Evolutionary conservation across 2,329 filamentous ascomycete species (phyloP), one percentile per base, ranked within the genome.

Genomic region (Capronia americana): DNA sequence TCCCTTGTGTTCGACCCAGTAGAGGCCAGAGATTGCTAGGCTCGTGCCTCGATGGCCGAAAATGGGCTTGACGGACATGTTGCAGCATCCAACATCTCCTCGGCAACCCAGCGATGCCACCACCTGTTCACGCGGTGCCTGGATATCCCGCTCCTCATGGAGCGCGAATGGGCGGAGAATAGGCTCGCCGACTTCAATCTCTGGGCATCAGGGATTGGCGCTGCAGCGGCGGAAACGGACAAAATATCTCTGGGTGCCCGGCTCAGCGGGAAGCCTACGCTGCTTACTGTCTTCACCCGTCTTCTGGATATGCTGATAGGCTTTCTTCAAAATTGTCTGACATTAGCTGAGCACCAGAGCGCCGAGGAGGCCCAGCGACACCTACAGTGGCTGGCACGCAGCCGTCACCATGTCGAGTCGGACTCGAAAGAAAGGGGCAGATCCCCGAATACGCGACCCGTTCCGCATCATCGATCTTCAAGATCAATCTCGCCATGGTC

Each of bases 111-210:
- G 23, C 34, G 10, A 60, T 60, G 57, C 20, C 41, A 60, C 12
- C 12, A 32, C 4, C 30, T 55, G 28, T 32, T 55, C 11, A 32
- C 26, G 14, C 24, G 30, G 34, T 55, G 53, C 28, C 28, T 55
- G 12, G 17, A 55, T 20, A 20, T 30, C n/a, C 53, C 24, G 23
- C 26, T 55, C 11, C 53, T 55, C 20, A 60, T 60, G 57, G 57
- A 60, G 57, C 44, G 14, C 38, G 57, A 60, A 23, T 60, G 57
- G 57, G 57, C 57, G 32, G 57, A 60, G 20, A 60, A 60, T 24
- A 60, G 44, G 28, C 57, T 60, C 23, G 57, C 57, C 6, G 38
- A 30, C 20, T 60, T 60, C 44, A 60, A n/a, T 10, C 38, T 60
- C 6, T 60, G 57, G 57, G 57, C 41, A 14, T 60, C 57, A 17